These are phyloP conservation scores for Stentor coeruleus DNA, from an alignment of 73 alveolate genomes.

Conservation along the genomic window DNA sequence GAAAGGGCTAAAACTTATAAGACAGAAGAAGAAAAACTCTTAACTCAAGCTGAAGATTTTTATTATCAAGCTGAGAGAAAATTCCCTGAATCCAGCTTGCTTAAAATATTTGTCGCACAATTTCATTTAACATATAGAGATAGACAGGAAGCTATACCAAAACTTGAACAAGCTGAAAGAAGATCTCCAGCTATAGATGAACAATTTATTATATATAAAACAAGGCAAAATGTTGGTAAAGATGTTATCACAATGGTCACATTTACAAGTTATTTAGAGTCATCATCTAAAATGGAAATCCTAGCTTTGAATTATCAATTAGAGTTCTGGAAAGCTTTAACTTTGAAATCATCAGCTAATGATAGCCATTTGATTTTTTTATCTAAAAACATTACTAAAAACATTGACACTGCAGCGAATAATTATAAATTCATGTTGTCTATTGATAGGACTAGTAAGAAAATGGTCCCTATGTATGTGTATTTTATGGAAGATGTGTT, in stretches of 20 bases:
- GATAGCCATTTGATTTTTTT: background rate
- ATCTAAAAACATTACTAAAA: slow-evolving; percentile 10
- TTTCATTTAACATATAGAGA: slow-evolving; percentile 14
- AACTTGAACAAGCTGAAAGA: slow-evolving; percentile 15
- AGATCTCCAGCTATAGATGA: slow-evolving; percentile 5
- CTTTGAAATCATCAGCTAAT: background rate
- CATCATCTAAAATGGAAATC: background rate
- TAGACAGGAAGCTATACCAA: slow-evolving; percentile 24
- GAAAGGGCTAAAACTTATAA: slow-evolving; percentile 15
- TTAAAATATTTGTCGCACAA: slow-evolving; percentile 17
- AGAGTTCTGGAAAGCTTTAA: slow-evolving; percentile 14
- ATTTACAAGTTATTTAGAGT: slow-evolving; percentile 8
- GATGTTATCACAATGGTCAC: slow-evolving; percentile 18
- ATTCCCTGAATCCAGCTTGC: slow-evolving; percentile 13
- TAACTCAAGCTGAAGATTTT: slow-evolving; percentile 14
- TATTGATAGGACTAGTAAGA: slow-evolving; percentile 10
- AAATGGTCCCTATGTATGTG: slow-evolving; percentile 24
- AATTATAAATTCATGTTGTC: background rate
- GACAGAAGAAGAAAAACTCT: background rate
- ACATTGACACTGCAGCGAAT: slow-evolving; percentile 5
- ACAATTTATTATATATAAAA: slow-evolving; percentile 9
- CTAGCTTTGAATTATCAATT: background rate
- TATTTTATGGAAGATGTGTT: slow-evolving; percentile 7
- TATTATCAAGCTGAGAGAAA: slow-evolving; percentile 23
- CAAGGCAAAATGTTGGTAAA: slow-evolving; percentile 18